Evolutionary conservation across 2,329 filamentous ascomycete genomes (phyloP).

Genomic region (Arthroderma uncinatum): DNA sequence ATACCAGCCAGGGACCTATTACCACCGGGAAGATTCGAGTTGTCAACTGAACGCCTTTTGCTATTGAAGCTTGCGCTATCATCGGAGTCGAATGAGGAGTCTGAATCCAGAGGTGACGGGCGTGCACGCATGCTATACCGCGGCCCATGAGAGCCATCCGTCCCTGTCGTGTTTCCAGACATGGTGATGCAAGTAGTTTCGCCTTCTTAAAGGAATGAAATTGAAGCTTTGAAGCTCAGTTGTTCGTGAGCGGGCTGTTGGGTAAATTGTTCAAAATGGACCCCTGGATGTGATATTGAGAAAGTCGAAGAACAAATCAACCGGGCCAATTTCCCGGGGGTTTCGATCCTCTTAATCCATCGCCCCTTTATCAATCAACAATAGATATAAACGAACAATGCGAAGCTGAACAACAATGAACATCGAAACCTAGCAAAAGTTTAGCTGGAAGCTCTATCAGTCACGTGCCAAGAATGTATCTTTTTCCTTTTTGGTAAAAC

Average conservation of each 20-base stretch:
- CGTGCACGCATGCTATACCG: neutral
- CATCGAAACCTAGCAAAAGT: too few species aligned
- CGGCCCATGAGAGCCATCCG: neutral
- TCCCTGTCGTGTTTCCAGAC: neutral
- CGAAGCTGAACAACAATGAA: neutral
- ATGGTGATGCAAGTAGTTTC: neutral
- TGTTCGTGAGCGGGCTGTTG: neutral
- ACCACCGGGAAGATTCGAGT: slow-evolving; percentile 28
- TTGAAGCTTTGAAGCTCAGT: too few species aligned
- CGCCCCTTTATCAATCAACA: neutral
- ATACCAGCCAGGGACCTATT: slow-evolving; percentile 35
- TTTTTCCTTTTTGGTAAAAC: too few species aligned
- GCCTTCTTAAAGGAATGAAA: neutral
- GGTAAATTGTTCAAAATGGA: neutral
- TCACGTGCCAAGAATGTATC: too few species aligned
- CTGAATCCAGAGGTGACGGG: neutral
- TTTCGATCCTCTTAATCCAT: neutral
- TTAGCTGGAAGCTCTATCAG: too few species aligned
- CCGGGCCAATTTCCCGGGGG: neutral
- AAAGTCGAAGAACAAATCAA: neutral
- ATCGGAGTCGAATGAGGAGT: neutral
- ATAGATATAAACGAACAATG: neutral
- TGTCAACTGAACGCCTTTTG: neutral
- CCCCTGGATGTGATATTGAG: neutral
- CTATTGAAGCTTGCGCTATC: neutral